Evolutionary conservation across 352 stramenopile species (phyloP).

Genomic region (Pythium grandisporangium): DNA sequence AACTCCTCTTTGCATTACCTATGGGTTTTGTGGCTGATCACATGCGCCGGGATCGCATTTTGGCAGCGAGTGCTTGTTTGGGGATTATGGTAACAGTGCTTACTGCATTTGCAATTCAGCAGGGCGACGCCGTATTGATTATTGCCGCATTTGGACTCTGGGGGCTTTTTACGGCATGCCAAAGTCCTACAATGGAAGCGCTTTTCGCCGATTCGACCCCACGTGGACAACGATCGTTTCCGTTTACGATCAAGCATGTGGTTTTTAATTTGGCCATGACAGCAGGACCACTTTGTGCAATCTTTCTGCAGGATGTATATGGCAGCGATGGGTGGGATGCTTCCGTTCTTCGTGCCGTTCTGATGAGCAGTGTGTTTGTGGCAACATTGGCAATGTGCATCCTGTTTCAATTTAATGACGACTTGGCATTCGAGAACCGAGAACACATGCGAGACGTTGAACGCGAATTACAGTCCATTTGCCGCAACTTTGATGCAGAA

Average conservation of each 20-base stretch:
- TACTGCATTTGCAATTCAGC: conserved; percentile 32
- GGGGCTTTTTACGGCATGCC: conserved; percentile 70
- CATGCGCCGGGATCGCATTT: conserved; percentile 39
- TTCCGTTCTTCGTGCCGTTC: conserved; percentile 40
- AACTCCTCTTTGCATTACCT: conserved; percentile 41
- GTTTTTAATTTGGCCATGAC: conserved; percentile 42
- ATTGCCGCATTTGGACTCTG: conserved; percentile 65
- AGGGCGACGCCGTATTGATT: conserved; percentile 32
- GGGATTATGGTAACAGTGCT: conserved; percentile 26
- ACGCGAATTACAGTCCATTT: conserved; percentile 52
- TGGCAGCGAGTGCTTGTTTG: conserved; percentile 24
- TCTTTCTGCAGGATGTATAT: conserved; percentile 62
- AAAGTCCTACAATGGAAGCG: conserved; percentile 66
- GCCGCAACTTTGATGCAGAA: conserved; percentile 49
- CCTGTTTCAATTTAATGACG: conserved; percentile 77
- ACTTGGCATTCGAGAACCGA: conserved; percentile 61
- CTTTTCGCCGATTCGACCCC: conserved; percentile 82
- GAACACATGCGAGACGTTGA: conserved; percentile 42
- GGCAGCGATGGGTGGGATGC: conserved; percentile 78
- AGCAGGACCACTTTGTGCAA: conserved; percentile 38
- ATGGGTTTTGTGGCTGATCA: conserved; percentile 47
- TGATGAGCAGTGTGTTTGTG: conserved; percentile 57
- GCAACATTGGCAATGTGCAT: conserved; percentile 43
- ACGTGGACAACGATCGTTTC: conserved; percentile 46
- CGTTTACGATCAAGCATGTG: conserved; percentile 71